phyloP scores from a whole-genome alignment of 441 rosid genomes.

The Pelargonium australe region DNA sequence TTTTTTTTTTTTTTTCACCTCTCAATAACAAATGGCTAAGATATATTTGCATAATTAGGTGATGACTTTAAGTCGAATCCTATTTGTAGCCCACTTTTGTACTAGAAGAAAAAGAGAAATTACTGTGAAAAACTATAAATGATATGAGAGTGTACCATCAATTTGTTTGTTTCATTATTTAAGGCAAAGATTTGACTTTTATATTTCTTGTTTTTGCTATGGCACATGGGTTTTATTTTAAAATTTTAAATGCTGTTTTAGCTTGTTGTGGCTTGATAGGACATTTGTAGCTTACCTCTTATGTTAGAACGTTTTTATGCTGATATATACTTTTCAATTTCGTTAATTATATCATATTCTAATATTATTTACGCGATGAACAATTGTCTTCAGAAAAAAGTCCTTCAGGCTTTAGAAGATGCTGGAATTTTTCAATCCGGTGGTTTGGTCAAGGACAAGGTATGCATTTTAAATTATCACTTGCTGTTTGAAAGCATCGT shows the following conservation, averaged over 20 bases:
- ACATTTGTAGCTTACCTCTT: not conserved
- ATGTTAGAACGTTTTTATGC: not conserved
- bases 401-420: conserved; percentile 75
- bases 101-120: not conserved
- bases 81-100: not conserved
- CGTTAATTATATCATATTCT: not conserved
- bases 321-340: not conserved
- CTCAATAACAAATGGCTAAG: not conserved
- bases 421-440: conserved; percentile 89
- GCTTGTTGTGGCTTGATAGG: not conserved
- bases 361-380: not conserved
- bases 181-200: too few species aligned
- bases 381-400: conserved; percentile 54
- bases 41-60: too few species aligned
- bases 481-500: not conserved
- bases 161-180: not conserved
- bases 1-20: too few species aligned
- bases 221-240: too few species aligned
- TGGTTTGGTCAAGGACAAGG: conserved; percentile 94
- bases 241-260: too few species aligned
- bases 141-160: not conserved
- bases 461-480: conserved; percentile 17
- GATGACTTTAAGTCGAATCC: not conserved
- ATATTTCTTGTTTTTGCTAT: too few species aligned
- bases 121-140: not conserved